phyloP scores from a whole-genome alignment of 495 filamentous ascomycete species.

The Jackrogersella multiformis region DNA sequence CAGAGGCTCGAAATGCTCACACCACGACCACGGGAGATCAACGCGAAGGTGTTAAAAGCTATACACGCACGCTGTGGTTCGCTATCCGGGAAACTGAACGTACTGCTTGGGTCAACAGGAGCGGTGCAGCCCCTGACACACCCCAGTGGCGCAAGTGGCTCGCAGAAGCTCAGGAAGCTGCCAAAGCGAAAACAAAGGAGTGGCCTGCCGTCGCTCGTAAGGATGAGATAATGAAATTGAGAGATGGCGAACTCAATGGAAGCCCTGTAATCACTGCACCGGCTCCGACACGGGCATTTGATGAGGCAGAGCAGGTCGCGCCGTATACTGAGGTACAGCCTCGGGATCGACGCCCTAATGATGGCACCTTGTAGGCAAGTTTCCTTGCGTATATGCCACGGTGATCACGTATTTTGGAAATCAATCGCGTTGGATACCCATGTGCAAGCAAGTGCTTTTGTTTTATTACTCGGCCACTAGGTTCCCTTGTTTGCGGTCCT shows the following conservation, averaged over 20 bases:
- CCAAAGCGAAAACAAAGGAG: constrained; percentile 37
- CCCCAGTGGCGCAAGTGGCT: constrained; percentile 63
- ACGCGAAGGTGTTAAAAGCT: constrained; percentile 53
- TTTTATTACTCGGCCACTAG: not conserved
- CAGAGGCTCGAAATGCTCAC: constrained; percentile 48
- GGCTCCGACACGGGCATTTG: constrained; percentile 13
- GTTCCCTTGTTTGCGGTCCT: not conserved
- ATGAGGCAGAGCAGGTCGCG: constrained; percentile 45
- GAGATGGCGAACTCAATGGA: constrained; percentile 31
- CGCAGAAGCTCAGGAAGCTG: constrained; percentile 54
- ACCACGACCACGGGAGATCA: constrained; percentile 32
- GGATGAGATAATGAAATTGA: constrained; percentile 58
- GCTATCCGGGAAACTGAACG: constrained; percentile 62
- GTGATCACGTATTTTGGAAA: not conserved
- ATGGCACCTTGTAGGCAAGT: constrained; percentile 37
- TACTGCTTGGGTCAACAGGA: constrained; percentile 59
- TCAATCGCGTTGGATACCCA: constrained; percentile 30
- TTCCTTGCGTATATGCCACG: not conserved
- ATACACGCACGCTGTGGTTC: constrained; percentile 65
- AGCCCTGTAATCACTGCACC: not conserved
- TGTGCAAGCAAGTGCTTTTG: constrained; percentile 9
- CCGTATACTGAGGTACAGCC: constrained; percentile 45
- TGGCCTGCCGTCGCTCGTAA: constrained; percentile 63
- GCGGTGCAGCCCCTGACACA: constrained; percentile 59
- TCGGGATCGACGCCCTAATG: constrained; percentile 5